Evolutionary conservation across 768 basidiomycete species (phyloP).

Genomic region (Trametes villosa): DNA sequence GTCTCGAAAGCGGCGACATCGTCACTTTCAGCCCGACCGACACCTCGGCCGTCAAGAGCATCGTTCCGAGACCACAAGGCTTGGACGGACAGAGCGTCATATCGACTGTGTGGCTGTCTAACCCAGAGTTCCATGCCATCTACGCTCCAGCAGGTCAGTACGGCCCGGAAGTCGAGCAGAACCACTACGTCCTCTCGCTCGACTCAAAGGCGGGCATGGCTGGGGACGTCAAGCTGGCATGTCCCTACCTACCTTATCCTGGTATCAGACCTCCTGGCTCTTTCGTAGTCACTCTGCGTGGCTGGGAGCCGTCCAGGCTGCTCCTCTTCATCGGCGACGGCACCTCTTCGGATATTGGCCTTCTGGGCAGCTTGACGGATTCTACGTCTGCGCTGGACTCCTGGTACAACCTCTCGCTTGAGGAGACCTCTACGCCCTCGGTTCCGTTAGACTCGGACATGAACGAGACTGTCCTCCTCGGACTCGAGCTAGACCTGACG

Average conservation of each 20-base stretch:
- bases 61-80: conserved; percentile 60
- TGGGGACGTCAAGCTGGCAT: conserved; percentile 43
- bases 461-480: conserved; percentile 71
- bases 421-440: conserved; percentile 55
- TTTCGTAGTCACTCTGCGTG: conserved; percentile 43
- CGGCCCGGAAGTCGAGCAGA: conserved; percentile 45
- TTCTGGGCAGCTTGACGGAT: conserved; percentile 41
- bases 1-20: conserved; percentile 70
- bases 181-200: conserved; percentile 45
- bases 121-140: conserved; percentile 67
- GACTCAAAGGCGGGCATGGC: conserved; percentile 46
- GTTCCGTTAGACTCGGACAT: conserved; percentile 70
- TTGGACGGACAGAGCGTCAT: conserved; percentile 49
- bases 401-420: conserved; percentile 51
- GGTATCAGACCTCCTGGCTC: conserved; percentile 51
- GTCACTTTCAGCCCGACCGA: conserved; percentile 65
- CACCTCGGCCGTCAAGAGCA: conserved; percentile 56
- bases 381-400: conserved; percentile 34
- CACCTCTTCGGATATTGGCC: conserved; percentile 54
- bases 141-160: conserved; percentile 54
- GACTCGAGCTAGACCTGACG: conserved; percentile 70
- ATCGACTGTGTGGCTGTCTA: conserved; percentile 69
- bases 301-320: conserved; percentile 49
- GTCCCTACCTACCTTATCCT: conserved; percentile 49
- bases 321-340: conserved; percentile 54